phyloP scores from a whole-genome alignment of 805 yeast genomes.

The Sporopachydermia lactativora region DNA sequence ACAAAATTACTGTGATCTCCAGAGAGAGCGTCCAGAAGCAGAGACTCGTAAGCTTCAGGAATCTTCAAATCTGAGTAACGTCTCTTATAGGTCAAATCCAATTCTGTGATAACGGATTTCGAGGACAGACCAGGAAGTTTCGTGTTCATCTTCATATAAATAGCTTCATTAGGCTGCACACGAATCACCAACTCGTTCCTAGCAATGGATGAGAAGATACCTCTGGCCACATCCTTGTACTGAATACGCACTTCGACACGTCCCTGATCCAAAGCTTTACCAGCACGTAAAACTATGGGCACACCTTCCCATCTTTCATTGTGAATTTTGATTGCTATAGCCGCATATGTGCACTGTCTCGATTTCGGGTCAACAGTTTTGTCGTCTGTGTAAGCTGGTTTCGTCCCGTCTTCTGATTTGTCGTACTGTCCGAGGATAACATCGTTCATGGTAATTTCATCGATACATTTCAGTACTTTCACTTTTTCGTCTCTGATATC shows the following conservation, averaged over 20 bases:
- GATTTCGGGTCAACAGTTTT: conserved; percentile 73
- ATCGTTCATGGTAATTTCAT: conserved; percentile 48
- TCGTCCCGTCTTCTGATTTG: conserved; percentile 70
- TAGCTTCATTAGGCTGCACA: conserved; percentile 89
- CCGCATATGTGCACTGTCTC: conserved; percentile 87
- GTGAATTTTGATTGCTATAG: conserved; percentile 58
- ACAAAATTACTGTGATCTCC: conserved; percentile 97
- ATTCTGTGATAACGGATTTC: conserved; percentile 71
- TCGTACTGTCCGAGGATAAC: conserved; percentile 80
- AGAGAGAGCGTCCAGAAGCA: conserved; percentile 76
- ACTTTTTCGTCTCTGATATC: conserved; percentile 94
- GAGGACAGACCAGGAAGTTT: conserved; percentile 88
- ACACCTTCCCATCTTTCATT: conserved; percentile 99
- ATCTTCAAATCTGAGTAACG: conserved; percentile 85
- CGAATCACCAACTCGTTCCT: conserved; percentile 90
- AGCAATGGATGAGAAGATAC: conserved; percentile 67
- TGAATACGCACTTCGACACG: conserved; percentile 93
- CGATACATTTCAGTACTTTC: conserved; percentile 72
- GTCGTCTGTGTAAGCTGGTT: conserved; percentile 88
- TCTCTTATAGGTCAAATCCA: conserved; percentile 72
- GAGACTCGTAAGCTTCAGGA: conserved; percentile 96
- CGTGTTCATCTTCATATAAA: conserved; percentile 84
- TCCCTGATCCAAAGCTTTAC: conserved; percentile 90
- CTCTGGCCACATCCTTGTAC: conserved; percentile 74
- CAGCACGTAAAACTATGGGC: conserved; percentile 90